These are phyloP conservation scores for Heterobasidion occidentale DNA, from an alignment of 1,284 basidiomycete genomes.

Conservation along the genomic window DNA sequence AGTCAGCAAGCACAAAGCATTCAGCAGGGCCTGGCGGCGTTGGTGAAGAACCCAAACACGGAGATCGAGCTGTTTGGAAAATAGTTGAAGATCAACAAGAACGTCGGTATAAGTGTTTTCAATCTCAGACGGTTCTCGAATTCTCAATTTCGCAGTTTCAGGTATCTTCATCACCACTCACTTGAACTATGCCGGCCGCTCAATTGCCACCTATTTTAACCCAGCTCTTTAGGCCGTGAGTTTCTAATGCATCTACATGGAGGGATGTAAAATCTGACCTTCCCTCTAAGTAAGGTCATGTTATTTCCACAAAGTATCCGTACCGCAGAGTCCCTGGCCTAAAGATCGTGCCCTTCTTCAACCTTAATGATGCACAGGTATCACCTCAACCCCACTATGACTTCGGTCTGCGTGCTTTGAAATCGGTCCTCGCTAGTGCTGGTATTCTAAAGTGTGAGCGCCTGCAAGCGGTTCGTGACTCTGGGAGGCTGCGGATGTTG, in stretches of 20 bases:
- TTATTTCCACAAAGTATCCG: constrained; percentile 99
- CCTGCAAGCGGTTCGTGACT: constrained; percentile 42
- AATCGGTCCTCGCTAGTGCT: constrained; percentile 93
- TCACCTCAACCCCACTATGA: constrained; percentile 99
- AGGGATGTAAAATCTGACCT: not conserved
- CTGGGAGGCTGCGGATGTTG: constrained; percentile 38
- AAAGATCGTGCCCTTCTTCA: constrained; percentile 99
- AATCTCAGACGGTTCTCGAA: constrained; percentile 8
- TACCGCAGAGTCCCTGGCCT: constrained; percentile 91
- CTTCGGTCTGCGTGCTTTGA: constrained; percentile 96
- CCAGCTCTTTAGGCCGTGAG: constrained; percentile 87
- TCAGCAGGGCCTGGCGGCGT: constrained; percentile 85
- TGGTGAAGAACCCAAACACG: constrained; percentile 75
- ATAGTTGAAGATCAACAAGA: constrained; percentile 85
- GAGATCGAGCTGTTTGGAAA: constrained; percentile 98
- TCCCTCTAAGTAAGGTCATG: constrained; percentile 80
- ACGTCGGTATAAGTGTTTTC: constrained; percentile 60
- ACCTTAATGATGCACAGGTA: constrained; percentile 94
- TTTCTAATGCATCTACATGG: constrained; percentile 11
- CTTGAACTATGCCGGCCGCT: constrained; percentile 96
- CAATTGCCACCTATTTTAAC: constrained; percentile 96
- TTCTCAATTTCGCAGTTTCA: constrained; percentile 16
- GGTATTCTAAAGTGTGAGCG: constrained; percentile 96
- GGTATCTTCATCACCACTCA: constrained; percentile 98
- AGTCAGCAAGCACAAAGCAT: constrained; percentile 99